These are phyloP conservation scores for Neocatenulostroma microsporum DNA, from an alignment of 2,329 filamentous ascomycete genomes.

Conservation along the genomic window DNA sequence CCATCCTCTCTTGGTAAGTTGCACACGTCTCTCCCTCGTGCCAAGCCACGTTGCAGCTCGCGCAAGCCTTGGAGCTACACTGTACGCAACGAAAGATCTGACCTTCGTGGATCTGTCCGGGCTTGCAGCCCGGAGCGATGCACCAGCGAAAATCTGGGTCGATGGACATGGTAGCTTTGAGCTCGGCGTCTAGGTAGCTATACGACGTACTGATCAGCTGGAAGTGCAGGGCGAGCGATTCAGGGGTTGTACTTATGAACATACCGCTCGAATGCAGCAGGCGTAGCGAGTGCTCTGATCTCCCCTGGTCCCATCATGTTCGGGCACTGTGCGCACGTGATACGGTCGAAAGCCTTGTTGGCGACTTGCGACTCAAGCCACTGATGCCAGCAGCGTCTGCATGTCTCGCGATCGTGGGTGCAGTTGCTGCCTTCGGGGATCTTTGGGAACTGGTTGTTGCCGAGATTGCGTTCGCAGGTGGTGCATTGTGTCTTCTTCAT, in stretches of 20 bases:
- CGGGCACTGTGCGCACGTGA: slow-evolving; percentile 16
- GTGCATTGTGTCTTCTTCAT: slow-evolving; percentile 5
- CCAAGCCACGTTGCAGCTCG: slow-evolving; percentile 15
- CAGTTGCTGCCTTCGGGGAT: slow-evolving; percentile 4
- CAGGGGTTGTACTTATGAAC: neutral
- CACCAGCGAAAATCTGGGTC: slow-evolving; percentile 19
- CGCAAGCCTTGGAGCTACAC: slow-evolving; percentile 18
- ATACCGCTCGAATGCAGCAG: slow-evolving; percentile 9
- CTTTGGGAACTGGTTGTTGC: slow-evolving; percentile 6
- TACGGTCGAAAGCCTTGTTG: slow-evolving; percentile 1
- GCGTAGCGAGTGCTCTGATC: slow-evolving; percentile 9
- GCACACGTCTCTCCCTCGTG: slow-evolving; percentile 19
- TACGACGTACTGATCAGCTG: no score
- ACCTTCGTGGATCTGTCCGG: slow-evolving; percentile 18
- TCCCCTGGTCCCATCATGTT: slow-evolving; percentile 10
- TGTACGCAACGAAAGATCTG: slow-evolving; percentile 20
- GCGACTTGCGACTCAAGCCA: slow-evolving; percentile 14
- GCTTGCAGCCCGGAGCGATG: slow-evolving; percentile 11
- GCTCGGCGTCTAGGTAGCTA: slow-evolving; percentile 11
- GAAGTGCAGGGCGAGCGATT: no score
- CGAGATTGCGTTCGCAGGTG: slow-evolving; percentile 5
- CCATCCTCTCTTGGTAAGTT: slow-evolving; percentile 4
- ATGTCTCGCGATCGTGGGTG: slow-evolving; percentile 11
- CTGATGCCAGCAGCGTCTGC: slow-evolving; percentile 13
- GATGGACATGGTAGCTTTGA: slow-evolving; percentile 9